A percentile compares a stretch with the other conserved stretches of the same genome.
These are phyloP conservation scores for Acacia confusa DNA, from an alignment of 306 rosid genomes.

Conservation along the genomic window DNA sequence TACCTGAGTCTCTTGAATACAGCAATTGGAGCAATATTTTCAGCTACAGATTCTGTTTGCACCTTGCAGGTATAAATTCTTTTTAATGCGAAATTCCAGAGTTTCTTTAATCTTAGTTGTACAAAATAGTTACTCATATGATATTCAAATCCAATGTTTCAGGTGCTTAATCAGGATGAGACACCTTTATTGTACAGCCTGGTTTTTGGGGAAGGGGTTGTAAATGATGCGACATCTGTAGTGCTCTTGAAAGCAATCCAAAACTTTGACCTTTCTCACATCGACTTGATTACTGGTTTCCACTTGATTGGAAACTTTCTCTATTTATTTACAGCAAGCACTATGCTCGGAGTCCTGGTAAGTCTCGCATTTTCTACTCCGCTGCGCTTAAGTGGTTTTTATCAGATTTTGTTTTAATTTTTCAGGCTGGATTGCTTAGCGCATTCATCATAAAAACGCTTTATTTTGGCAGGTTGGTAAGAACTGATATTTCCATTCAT, in stretches of 20 bases:
- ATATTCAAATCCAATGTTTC: constrained; percentile 27
- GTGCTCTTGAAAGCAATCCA: constrained; percentile 97
- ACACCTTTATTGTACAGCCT: constrained; percentile 80
- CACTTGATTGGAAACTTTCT: constrained; percentile 65
- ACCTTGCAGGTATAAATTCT: constrained; percentile 70
- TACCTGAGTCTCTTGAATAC: constrained; percentile 38
- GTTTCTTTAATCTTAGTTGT: neutral
- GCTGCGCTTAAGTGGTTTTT: constrained; percentile 3
- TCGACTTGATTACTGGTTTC: constrained; percentile 64
- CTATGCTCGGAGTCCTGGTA: constrained; percentile 71
- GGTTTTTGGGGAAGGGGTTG: constrained; percentile 96
- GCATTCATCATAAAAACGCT: constrained; percentile 79
- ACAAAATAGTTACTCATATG: neutral
- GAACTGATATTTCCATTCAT: neutral
- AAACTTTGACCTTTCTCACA: constrained; percentile 82
- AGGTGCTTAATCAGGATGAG: constrained; percentile 95
- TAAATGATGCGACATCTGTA: constrained; percentile 93
- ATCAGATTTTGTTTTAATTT: neutral
- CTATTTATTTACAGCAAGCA: constrained; percentile 72
- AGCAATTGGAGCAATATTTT: constrained; percentile 96
- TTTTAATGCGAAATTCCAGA: constrained; percentile 4
- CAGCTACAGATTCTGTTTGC: constrained; percentile 96
- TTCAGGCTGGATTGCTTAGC: constrained; percentile 86
- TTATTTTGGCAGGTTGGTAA: constrained; percentile 82
- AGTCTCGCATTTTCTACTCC: constrained; percentile 31